Base-by-base conservation (phyloP, 2,329 filamentous ascomycete genomes). In the Penicillium paneum region DNA sequence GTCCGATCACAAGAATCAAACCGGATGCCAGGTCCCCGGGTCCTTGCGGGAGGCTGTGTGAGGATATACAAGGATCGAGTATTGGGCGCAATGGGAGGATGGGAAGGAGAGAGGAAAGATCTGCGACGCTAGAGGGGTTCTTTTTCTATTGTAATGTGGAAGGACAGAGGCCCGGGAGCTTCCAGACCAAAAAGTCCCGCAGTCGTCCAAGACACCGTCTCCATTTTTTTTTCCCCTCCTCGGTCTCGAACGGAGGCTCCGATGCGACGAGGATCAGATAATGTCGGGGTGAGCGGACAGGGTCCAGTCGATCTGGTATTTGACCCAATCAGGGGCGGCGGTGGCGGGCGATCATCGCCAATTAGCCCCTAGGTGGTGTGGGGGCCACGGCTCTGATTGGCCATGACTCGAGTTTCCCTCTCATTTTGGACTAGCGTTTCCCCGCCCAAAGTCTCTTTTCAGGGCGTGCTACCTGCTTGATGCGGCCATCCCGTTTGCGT, bases 261-360 rank as follows among this genome's bases (percentile, higher is more conserved):
- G 46, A 50, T 35, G 43, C 15, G 24, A 29, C 26, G 39, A 53
- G n/a, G 41, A 54, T 54, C 52, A 54, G 52, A 54, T 54, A 54
- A 44, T 39, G 13, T 28, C 12, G 40, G 28, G 3, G 15, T 15
- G 5, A 15, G 3, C n/a, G 28, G 48, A 24, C 21, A 24, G 21
- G 21, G 21, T 24, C 21, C 21, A 24, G 32, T n/a, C 15, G 26
- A 13, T 42, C n/a, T 28, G 38, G 39, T 24, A 7, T 3, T 11
- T 17, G 2, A 10, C 8, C 51, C 45, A 54, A 54, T 54, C 17
- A 54, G 26, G 21, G 26, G 28, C 7, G 8, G 21, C 3, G 0
- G 26, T 54, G 32, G 15, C 24, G 8, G 40, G 6, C 31, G 34
- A 32, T 44, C 32, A 34, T 26, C 38, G 15, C 13, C 10, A 11